Conservation (phyloP, 371 early-diverging fungal genomes). For the Mucor lusitanicus region DNA sequence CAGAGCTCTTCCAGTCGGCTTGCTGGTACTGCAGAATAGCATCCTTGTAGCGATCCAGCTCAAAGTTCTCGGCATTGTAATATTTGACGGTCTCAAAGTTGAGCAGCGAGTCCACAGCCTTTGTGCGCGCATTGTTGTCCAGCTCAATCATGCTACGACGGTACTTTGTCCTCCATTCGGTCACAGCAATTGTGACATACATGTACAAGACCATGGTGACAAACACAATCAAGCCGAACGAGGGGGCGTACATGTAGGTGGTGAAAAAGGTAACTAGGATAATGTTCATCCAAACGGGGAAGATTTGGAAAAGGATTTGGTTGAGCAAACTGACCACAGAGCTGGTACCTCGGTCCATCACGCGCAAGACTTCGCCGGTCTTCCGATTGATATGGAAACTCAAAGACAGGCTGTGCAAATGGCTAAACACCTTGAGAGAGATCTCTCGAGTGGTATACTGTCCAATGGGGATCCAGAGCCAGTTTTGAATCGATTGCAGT, state of each 20-base stretch:
- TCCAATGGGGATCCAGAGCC: constrained; percentile 89
- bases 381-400: constrained; percentile 91
- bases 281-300: constrained; percentile 89
- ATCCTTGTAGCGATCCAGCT: constrained; percentile 74
- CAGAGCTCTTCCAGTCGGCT: constrained; percentile 76
- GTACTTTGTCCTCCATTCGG: constrained; percentile 91
- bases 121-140: constrained; percentile 75
- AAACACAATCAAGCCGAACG: constrained; percentile 83
- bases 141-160: constrained; percentile 74
- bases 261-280: constrained; percentile 77
- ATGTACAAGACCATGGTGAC: constrained; percentile 90
- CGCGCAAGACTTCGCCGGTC: constrained; percentile 88
- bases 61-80: constrained; percentile 79
- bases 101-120: constrained; percentile 88
- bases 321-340: constrained; percentile 80
- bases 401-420: constrained; percentile 82
- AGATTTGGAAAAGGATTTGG: constrained; percentile 86
- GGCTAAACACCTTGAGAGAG: constrained; percentile 84
- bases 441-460: constrained; percentile 87
- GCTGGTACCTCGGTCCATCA: constrained; percentile 87
- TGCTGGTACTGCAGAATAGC: constrained; percentile 77
- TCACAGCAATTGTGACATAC: constrained; percentile 77
- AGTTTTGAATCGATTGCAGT: constrained; percentile 75
- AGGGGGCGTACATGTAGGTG: constrained; percentile 67
- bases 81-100: constrained; percentile 97